Percentiles rank a stretch among this genome's conserved stretches.
phyloP scores from a whole-genome alignment of 2,329 filamentous ascomycete genomes.

The Trichoderma koningii region DNA sequence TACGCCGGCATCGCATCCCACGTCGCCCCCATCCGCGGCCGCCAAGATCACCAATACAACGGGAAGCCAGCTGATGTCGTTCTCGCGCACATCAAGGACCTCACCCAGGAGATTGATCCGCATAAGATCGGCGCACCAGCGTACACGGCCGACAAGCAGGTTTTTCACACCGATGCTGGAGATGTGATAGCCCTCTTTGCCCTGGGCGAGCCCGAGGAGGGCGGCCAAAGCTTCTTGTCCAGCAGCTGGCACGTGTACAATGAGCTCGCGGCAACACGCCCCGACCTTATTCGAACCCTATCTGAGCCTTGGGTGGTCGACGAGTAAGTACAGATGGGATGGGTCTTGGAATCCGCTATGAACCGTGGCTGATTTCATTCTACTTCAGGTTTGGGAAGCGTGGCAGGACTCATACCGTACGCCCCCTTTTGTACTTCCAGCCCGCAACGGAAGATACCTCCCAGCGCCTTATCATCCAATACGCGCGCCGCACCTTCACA shows the following conservation, averaged over 20 bases:
- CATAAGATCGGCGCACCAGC: constrained; percentile 57
- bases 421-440: constrained; percentile 60
- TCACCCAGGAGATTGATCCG: constrained; percentile 42
- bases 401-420: constrained; percentile 36
- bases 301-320: constrained; percentile 52
- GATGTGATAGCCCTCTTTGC: constrained; percentile 62
- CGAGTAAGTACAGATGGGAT: constrained; percentile 39
- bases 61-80: constrained; percentile 55
- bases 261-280: constrained; percentile 58
- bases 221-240: constrained; percentile 60
- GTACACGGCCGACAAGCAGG: constrained; percentile 62
- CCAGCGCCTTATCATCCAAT: constrained; percentile 61
- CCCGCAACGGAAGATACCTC: constrained; percentile 48
- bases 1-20: constrained; percentile 63
- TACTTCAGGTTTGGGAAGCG: constrained; percentile 52
- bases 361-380: neutral
- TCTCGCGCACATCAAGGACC: constrained; percentile 64
- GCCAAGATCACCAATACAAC: constrained; percentile 52
- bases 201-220: constrained; percentile 53
- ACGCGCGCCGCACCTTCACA: constrained; percentile 60
- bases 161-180: constrained; percentile 63
- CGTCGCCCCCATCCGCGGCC: constrained; percentile 55
- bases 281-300: constrained; percentile 61
- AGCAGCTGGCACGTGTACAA: constrained; percentile 65
- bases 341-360: neutral